Percentiles rank a stretch among this genome's conserved stretches.
These are phyloP conservation scores for Phaeosphaeria sp. DNA, from an alignment of 2,329 filamentous ascomycete species.

Conservation along the genomic window DNA sequence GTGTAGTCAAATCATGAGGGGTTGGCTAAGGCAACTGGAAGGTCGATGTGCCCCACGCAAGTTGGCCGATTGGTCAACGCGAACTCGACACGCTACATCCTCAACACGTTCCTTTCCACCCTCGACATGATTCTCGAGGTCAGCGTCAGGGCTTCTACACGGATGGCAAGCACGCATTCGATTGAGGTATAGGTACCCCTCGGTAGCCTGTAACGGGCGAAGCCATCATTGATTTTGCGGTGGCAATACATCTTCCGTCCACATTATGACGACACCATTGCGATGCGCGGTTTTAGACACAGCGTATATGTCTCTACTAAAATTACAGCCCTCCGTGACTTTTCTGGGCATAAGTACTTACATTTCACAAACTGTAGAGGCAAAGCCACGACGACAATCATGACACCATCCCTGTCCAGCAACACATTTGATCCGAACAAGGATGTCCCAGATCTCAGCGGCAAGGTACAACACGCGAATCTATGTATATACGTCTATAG, in stretches of 20 bases:
- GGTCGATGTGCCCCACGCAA: neutral
- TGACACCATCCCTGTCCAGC: slow-evolving; percentile 13
- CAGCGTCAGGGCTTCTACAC: no score
- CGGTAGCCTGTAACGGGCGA: neutral
- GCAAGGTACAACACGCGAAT: slow-evolving; percentile 38
- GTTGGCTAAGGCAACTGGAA: no score
- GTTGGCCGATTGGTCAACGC: neutral
- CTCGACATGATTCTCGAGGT: neutral
- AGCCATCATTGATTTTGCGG: neutral
- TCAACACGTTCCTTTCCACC: neutral
- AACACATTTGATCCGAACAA: slow-evolving; percentile 51
- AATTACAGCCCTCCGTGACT: no score
- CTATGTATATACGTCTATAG: neutral
- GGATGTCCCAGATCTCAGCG: slow-evolving; percentile 50
- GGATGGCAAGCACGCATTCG: neutral
- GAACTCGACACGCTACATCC: neutral
- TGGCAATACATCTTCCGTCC: neutral
- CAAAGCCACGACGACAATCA: neutral
- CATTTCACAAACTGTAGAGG: no score
- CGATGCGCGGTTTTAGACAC: neutral
- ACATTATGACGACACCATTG: slow-evolving; percentile 25
- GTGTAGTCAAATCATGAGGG: no score
- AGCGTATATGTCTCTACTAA: neutral
- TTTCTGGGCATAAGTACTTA: no score
- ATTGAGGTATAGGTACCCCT: neutral